phyloP scores from a whole-genome alignment of 164 flowering plant species.

The Malania oleifera region DNA sequence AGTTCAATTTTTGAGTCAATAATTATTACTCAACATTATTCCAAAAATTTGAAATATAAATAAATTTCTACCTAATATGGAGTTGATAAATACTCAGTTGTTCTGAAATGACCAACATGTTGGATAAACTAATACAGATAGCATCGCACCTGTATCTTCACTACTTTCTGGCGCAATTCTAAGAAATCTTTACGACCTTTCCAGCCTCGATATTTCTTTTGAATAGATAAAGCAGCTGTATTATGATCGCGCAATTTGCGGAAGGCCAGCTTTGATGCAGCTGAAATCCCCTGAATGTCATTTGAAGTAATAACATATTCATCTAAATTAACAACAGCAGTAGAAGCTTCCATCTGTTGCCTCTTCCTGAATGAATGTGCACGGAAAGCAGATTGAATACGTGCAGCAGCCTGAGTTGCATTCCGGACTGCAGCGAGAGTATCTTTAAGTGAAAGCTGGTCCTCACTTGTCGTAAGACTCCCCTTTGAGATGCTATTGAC shows the following conservation, averaged over 20 bases:
- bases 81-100: too few relatives aligned
- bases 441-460: slow-evolving; percentile 59
- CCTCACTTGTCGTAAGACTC: slow-evolving; percentile 33
- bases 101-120: not conserved
- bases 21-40: too few relatives aligned
- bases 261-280: slow-evolving; percentile 57
- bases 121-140: not conserved
- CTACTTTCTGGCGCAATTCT: slow-evolving; percentile 77
- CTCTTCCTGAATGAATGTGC: slow-evolving; percentile 88
- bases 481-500: slow-evolving; percentile 41
- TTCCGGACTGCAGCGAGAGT: slow-evolving; percentile 83
- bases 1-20: too few relatives aligned
- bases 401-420: slow-evolving; percentile 96
- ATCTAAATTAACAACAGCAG: slow-evolving; percentile 22
- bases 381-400: slow-evolving; percentile 91
- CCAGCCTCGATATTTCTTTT: slow-evolving; percentile 92
- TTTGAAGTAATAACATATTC: slow-evolving; percentile 47
- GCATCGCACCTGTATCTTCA: slow-evolving; percentile 75
- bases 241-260: slow-evolving; percentile 47
- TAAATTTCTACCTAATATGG: too few relatives aligned
- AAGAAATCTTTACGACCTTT: slow-evolving; percentile 85
- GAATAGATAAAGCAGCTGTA: slow-evolving; percentile 84
- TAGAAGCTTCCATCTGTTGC: slow-evolving; percentile 32
- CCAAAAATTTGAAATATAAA: too few relatives aligned
- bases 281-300: slow-evolving; percentile 54